A percentile compares a stretch with the other conserved stretches of the same genome.
Evolutionary conservation across 2,329 filamentous ascomycete genomes (phyloP).

Genomic region (Colletotrichum magnum): DNA sequence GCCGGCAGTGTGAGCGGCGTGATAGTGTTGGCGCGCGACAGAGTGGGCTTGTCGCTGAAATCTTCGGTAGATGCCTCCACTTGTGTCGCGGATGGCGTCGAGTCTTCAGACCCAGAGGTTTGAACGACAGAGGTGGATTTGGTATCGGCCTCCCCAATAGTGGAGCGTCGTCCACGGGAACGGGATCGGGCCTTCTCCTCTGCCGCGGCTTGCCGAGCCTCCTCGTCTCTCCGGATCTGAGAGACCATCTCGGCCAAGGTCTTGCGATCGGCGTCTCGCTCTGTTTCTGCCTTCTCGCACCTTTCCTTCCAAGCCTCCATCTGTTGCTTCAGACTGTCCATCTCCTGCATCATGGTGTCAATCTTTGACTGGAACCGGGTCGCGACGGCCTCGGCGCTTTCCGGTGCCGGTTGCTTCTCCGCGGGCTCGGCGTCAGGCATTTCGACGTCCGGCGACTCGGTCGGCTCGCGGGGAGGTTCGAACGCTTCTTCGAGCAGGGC

Average conservation of each 20-base stretch:
- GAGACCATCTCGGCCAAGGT: slow-evolving; percentile 90
- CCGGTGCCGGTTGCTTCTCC: slow-evolving; percentile 47
- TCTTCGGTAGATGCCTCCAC: slow-evolving; percentile 48
- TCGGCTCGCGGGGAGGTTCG: slow-evolving; percentile 57
- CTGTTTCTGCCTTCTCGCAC: slow-evolving; percentile 85
- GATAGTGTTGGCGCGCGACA: slow-evolving; percentile 65
- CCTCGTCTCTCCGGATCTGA: slow-evolving; percentile 80
- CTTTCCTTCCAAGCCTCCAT: slow-evolving; percentile 83
- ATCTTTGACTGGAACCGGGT: slow-evolving; percentile 76
- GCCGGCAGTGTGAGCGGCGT: slow-evolving; percentile 59
- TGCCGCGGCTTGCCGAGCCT: slow-evolving; percentile 60
- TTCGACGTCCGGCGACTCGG: slow-evolving; percentile 45
- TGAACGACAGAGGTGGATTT: slow-evolving; percentile 16
- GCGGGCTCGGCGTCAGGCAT: slow-evolving; percentile 41
- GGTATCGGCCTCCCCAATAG: slow-evolving; percentile 31
- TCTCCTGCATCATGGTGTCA: slow-evolving; percentile 82
- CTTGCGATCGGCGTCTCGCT: slow-evolving; percentile 79
- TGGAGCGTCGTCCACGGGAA: slow-evolving; percentile 46
- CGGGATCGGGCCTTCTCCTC: slow-evolving; percentile 57
- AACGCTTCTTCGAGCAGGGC: slow-evolving; percentile 62
- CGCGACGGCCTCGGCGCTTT: slow-evolving; percentile 54
- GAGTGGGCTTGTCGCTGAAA: slow-evolving; percentile 55
- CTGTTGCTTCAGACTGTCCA: slow-evolving; percentile 84
- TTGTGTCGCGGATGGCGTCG: slow-evolving; percentile 36
- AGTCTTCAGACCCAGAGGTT: slow-evolving; percentile 16